phyloP scores from a whole-genome alignment of 495 filamentous ascomycete genomes.

The Cercophora newfieldiana region DNA sequence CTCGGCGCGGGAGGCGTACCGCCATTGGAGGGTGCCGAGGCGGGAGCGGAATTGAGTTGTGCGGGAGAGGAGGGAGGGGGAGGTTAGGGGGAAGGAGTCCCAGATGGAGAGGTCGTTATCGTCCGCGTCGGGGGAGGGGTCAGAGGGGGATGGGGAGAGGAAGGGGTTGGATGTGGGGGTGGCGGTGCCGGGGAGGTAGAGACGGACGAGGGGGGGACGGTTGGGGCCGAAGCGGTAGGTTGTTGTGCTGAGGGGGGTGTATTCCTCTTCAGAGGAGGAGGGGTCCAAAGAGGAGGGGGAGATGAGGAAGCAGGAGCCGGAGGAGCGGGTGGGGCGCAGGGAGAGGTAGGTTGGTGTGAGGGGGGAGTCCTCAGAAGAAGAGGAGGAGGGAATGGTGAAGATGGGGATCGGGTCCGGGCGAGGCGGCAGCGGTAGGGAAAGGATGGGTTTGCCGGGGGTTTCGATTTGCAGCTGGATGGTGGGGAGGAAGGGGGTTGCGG shows the following conservation, averaged over 20 bases:
- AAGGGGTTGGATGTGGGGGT: constrained; percentile 23
- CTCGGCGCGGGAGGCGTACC: constrained; percentile 43
- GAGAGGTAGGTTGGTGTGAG: constrained; percentile 44
- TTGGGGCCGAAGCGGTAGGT: constrained; percentile 54
- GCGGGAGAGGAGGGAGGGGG: constrained; percentile 41
- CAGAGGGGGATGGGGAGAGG: not conserved
- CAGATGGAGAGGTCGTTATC: not conserved
- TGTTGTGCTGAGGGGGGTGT: constrained; percentile 39
- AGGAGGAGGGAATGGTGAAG: constrained; percentile 28
- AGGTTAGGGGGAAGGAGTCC: constrained; percentile 36
- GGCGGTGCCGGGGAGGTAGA: constrained; percentile 24
- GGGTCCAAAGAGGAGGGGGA: not conserved
- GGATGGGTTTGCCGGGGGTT: constrained; percentile 42
- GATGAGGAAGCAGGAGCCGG: constrained; percentile 43
- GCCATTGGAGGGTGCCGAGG: constrained; percentile 50
- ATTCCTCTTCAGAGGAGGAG: constrained; percentile 16
- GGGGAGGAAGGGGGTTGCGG: constrained; percentile 33
- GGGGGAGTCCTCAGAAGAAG: not conserved
- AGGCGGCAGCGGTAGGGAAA: constrained; percentile 47
- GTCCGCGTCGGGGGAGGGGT: not conserved
- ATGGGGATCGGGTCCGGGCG: constrained; percentile 48
- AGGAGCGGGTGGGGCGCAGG: constrained; percentile 41
- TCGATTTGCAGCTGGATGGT: constrained; percentile 46
- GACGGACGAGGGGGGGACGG: constrained; percentile 30
- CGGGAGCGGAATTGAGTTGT: constrained; percentile 39